Evolutionary conservation across 2,329 filamentous ascomycete species (phyloP), one percentile per base, ranked within the genome.

Genomic region (Blastomyces emzantsi): DNA sequence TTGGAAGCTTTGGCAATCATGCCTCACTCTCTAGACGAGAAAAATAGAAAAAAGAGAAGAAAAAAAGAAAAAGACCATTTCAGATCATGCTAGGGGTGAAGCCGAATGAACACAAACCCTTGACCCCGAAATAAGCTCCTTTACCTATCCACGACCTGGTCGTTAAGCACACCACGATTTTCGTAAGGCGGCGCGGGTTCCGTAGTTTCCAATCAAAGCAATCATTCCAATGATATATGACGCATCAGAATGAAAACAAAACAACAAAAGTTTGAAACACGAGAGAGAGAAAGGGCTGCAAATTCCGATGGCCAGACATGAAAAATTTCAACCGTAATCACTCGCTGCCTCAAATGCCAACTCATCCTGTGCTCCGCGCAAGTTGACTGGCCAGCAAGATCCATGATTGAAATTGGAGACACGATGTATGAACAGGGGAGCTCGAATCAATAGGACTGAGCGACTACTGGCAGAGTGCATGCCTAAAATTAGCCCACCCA

Each of bases 401-500:
- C 43, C 57, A 33, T 11, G n/a, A 8, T 36, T 7, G 13, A 47
- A 45, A 60, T 33, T 30, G 17, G 33, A 22, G 19, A 22, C 22
- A 1, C n/a, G 28, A 17, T 60, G 5, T 13, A 15, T 28, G 49
- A 51, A 22, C 49, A 51, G 22, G 49, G 47, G 22, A 28, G n/a
- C 9, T 17, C 11, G 49, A 51, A 25, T 51, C 47, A 51, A 51
- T 51, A 51, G 47, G 47, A 25, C 13, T n/a, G 4, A 3, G 22
- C 49, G 22, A 51, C 11, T 51, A 28, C 49, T 51, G 22, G 49
- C 49, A 19, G 57, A 11, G 57, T 47, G 47, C 22, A 43, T 43
- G 45, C 22, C 43, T 30, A 57, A 60, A 60, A 49, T 60, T 43
- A 43, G 47, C 41, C 57, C 19, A n/a, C 43, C 39, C 56, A 58